Conservation (phyloP, 2,329 filamentous ascomycete genomes). For the Claviceps sp. region DNA sequence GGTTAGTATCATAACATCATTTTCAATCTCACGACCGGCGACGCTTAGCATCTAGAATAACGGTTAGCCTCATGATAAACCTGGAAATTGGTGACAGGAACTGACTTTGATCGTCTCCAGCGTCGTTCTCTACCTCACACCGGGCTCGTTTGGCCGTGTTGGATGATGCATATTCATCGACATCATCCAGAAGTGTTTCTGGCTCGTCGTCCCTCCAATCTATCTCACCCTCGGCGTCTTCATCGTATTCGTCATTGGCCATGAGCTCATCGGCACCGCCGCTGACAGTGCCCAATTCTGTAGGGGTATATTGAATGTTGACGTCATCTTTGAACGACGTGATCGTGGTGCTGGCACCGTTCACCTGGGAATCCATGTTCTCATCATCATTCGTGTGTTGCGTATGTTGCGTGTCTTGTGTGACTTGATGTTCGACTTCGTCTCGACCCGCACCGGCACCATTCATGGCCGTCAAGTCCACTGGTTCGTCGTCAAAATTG, state of each 20-base stretch:
- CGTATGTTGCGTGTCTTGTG: background rate
- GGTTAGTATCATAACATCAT: conserved; percentile 3
- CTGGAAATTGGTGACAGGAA: background rate
- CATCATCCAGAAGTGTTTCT: background rate
- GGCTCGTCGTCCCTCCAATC: conserved; percentile 11
- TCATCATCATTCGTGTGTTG: background rate
- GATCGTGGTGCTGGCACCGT: conserved; percentile 2
- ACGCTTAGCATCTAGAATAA: conserved; percentile 9
- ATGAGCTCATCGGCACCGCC: background rate
- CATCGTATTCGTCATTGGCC: background rate
- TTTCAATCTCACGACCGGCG: conserved; percentile 7
- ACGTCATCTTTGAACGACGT: conserved; percentile 16
- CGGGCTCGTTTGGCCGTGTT: conserved; percentile 8
- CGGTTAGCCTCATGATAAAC: conserved; percentile 2
- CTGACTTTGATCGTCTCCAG: conserved; percentile 9
- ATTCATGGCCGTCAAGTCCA: background rate
- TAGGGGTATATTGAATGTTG: conserved; percentile 14
- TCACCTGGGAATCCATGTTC: background rate
- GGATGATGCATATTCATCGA: conserved; percentile 2
- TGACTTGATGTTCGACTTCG: background rate
- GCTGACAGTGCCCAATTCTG: background rate
- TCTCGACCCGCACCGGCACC: background rate
- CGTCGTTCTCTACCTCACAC: conserved; percentile 7
- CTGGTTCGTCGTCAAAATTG: conserved; percentile 3
- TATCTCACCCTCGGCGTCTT: conserved; percentile 7